phyloP scores from a whole-genome alignment of 73 alveolate species.

The Symbiodinium pilosum region DNA sequence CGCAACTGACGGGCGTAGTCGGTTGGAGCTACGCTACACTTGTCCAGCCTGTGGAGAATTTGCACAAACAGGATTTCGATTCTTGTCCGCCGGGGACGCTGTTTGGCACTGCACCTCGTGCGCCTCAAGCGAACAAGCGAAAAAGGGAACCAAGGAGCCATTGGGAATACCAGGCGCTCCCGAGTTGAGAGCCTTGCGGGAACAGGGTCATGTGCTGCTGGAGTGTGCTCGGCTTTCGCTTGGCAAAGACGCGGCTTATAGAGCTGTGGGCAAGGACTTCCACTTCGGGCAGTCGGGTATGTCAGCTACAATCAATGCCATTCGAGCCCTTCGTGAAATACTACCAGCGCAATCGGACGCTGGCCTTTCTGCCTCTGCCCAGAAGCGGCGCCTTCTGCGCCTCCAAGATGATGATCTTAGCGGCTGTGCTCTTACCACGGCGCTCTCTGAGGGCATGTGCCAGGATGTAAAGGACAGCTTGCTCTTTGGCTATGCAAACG shows the following conservation, averaged over 20 bases:
- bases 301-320: background rate
- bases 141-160: background rate
- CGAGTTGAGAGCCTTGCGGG: background rate
- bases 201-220: background rate
- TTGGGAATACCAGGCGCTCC: background rate
- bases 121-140: background rate
- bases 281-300: constrained; percentile 15
- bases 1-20: background rate
- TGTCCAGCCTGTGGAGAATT: background rate
- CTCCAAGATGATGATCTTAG: background rate
- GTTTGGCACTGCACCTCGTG: background rate
- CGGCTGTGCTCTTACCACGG: background rate
- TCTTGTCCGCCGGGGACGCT: background rate
- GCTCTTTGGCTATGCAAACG: background rate
- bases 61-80: background rate
- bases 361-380: background rate
- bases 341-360: background rate
- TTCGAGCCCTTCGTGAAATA: background rate
- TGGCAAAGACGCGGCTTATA: background rate
- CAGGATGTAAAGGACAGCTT: background rate
- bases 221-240: background rate
- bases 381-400: constrained; percentile 2
- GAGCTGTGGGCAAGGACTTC: background rate
- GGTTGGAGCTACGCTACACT: background rate
- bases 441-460: background rate